A percentile compares a stretch with the other conserved stretches of the same genome.
Conservation (phyloP, 257 asterid species). For the Marsdenia floribunda region DNA sequence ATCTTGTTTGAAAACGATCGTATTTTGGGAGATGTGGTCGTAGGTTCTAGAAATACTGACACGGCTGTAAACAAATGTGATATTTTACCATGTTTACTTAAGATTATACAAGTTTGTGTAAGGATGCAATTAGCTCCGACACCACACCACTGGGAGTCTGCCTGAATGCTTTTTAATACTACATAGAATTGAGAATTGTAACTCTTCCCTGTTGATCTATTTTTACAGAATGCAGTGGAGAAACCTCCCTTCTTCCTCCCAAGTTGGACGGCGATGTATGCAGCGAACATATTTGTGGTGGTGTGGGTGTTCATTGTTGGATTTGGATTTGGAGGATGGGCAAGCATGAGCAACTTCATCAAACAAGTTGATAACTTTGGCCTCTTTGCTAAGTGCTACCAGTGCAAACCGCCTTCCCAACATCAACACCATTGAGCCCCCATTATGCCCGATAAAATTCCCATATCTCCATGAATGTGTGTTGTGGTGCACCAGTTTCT, state of each 20-base stretch:
- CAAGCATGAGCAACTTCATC: slow-evolving; percentile 67
- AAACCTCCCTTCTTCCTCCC: slow-evolving; percentile 75
- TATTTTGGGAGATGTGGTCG: background rate
- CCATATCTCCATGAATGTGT: too few species aligned
- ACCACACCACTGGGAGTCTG: background rate
- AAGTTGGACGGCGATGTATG: slow-evolving; percentile 80
- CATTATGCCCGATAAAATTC: too few species aligned
- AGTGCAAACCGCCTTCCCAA: slow-evolving; percentile 55
- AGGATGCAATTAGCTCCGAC: background rate
- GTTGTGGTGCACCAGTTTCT: too few species aligned
- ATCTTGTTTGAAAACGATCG: background rate
- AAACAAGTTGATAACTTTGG: slow-evolving; percentile 70
- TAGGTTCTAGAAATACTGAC: background rate
- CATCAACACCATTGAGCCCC: slow-evolving; percentile 22
- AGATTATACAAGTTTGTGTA: too few species aligned
- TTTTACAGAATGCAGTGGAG: slow-evolving; percentile 80
- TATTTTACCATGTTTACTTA: too few species aligned
- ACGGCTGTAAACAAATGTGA: too few species aligned
- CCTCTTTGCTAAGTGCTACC: slow-evolving; percentile 76
- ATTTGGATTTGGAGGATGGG: slow-evolving; percentile 96
- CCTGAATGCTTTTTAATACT: background rate
- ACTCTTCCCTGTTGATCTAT: background rate
- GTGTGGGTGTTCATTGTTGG: slow-evolving; percentile 61
- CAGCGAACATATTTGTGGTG: slow-evolving; percentile 48
- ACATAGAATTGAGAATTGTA: too few species aligned